Evolutionary conservation across 306 rosid genomes (phyloP), one percentile per base, ranked within the genome.

Genomic region (Aeschynomene evenia): DNA sequence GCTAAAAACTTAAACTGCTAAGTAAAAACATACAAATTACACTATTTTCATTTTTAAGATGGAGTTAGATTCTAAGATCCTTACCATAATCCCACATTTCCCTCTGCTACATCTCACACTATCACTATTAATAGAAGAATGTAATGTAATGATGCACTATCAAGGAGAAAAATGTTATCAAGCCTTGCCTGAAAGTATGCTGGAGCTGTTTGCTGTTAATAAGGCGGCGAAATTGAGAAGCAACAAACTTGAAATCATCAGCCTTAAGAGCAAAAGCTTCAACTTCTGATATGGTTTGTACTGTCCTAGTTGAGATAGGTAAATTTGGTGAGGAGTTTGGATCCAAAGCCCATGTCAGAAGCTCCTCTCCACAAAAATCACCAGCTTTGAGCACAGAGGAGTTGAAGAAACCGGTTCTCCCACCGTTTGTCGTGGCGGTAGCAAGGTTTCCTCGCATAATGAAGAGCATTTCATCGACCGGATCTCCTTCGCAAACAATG

Each of bases 351-450:
- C 96, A 94, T 37, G 94, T 89, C 19, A 94, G 82, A 74, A 94
- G 96, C 85, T 90, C 97, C 68, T 94, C 98, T 31, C 98, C 98
- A 65, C 98, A 94, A 52, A 94, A 94, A 26, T 90, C 96, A 33
- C 98, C 98, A 24, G 95, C 82, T 36, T 83, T 87, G 1, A 94
- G 86, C 70, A 22, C 67, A 52, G 34, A 80, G 1, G 81, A 56
- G 80, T 84, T 85, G 65, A 89, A 85, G 75, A 83, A 81, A 75
- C 94, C 95, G 13, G 89, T 87, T 73, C 87, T 84, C 71, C 96
- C 94, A 36, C 91, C 95, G 68, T 87, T 84, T 22, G 92, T 85
- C 18, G 90, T 91, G 66, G 52, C 64, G 9, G 89, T 82, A 7
- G 79, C 72, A 0, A 94, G 75, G 33, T 68, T 76, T 72, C 99